A percentile compares a stretch with the other conserved stretches of the same genome.
Conservation (phyloP, 495 filamentous ascomycete species). For the Neurospora sp. region DNA sequence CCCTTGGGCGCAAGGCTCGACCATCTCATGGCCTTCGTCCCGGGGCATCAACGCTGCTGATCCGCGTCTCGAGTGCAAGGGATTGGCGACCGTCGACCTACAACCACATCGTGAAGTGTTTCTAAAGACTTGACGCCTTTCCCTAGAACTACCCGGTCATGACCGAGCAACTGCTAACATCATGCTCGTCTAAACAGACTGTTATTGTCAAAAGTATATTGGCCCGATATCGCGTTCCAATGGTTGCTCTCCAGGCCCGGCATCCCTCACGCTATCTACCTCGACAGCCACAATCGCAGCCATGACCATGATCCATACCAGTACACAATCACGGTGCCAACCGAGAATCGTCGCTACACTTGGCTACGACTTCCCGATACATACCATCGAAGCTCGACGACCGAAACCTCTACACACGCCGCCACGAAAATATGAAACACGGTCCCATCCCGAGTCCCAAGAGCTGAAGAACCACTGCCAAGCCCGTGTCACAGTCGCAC, state of each 20-base stretch:
- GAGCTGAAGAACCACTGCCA: neutral
- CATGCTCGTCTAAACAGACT: neutral
- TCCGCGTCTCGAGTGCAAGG: neutral
- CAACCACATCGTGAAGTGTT: neutral
- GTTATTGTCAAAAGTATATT: neutral
- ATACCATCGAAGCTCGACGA: neutral
- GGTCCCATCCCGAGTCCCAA: neutral
- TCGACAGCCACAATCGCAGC: neutral
- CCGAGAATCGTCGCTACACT: neutral
- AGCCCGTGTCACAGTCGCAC: neutral
- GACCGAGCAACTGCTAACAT: neutral
- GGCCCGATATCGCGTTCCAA: neutral
- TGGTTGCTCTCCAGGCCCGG: neutral
- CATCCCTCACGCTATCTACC: neutral
- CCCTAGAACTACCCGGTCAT: neutral
- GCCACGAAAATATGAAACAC: neutral
- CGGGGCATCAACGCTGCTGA: neutral
- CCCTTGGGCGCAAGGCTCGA: neutral
- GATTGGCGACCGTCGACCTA: neutral
- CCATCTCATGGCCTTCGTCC: neutral
- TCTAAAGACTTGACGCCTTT: neutral
- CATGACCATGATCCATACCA: neutral
- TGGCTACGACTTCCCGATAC: neutral
- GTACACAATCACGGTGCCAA: neutral
- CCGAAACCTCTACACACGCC: neutral